phyloP scores from a whole-genome alignment of 2,329 filamentous ascomycete species.

The Chaetomiaceae sp. region DNA sequence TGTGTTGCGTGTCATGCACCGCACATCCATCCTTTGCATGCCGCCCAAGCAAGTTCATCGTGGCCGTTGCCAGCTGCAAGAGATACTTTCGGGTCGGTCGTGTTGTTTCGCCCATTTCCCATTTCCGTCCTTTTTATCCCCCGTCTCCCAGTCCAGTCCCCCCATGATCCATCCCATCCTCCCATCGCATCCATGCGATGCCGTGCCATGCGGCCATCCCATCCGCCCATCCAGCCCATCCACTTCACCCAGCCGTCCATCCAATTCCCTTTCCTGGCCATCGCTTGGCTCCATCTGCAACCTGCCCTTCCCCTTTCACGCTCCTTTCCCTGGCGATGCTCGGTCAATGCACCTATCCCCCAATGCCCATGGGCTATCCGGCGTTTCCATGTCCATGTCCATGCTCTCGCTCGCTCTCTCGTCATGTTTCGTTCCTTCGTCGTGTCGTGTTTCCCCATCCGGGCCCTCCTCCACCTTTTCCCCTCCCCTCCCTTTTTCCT shows the following conservation, averaged over 20 bases:
- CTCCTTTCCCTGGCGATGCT: neutral
- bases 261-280: slow-evolving; percentile 7
- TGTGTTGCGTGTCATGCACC: too few species aligned
- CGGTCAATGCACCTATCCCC: slow-evolving; percentile 8
- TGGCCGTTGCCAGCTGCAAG: neutral
- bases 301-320: neutral
- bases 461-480: neutral
- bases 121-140: slow-evolving; percentile 3
- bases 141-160: too few species aligned
- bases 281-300: slow-evolving; percentile 13
- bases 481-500: neutral
- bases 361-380: slow-evolving; percentile 8
- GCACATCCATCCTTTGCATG: neutral
- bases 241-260: too few species aligned
- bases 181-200: too few species aligned
- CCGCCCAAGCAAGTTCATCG: neutral
- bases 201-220: too few species aligned
- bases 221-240: too few species aligned
- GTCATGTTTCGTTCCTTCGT: neutral
- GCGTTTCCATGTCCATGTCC: slow-evolving; percentile 6
- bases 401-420: neutral
- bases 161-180: too few species aligned
- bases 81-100: too few species aligned
- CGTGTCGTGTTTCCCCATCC: slow-evolving; percentile 6
- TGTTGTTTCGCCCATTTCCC: neutral